Conservation (phyloP, 108 stramenopile genomes). For the Mediolabrus comicus region DNA sequence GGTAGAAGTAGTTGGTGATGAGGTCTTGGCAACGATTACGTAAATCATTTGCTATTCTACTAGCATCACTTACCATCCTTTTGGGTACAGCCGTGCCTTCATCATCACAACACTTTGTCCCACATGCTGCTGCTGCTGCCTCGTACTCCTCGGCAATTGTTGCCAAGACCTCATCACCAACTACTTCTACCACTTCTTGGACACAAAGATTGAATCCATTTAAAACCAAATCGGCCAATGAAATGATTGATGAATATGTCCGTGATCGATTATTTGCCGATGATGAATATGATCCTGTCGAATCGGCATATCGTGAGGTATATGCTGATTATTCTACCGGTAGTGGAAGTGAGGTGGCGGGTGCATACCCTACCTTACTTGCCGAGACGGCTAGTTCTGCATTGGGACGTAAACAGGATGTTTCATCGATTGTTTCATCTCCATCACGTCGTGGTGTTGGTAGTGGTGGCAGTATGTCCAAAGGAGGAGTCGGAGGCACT, state of each 20-base stretch:
- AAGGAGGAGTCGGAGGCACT: neutral
- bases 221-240: slow-evolving; percentile 47
- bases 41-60: slow-evolving; percentile 12
- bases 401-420: slow-evolving; percentile 19
- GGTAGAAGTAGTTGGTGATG: neutral
- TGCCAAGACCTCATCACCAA: neutral
- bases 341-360: neutral
- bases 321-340: slow-evolving; percentile 24
- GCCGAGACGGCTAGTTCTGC: slow-evolving; percentile 39
- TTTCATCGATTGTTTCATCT: neutral
- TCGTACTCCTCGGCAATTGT: too few species aligned
- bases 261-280: slow-evolving; percentile 77
- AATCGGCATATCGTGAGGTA: slow-evolving; percentile 77
- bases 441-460: too few species aligned
- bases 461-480: too few species aligned
- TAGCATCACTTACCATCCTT: slow-evolving; percentile 34
- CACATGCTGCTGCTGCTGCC: neutral
- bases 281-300: slow-evolving; percentile 76
- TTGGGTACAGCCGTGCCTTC: neutral
- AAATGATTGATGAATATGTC: slow-evolving; percentile 72
- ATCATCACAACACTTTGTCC: slow-evolving; percentile 7
- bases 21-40: slow-evolving; percentile 21
- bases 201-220: slow-evolving; percentile 12
- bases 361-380: slow-evolving; percentile 32
- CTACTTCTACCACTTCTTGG: slow-evolving; percentile 1